Percentiles rank a stretch among this genome's conserved stretches.
phyloP scores from a whole-genome alignment of 2,329 filamentous ascomycete genomes.

The Xylariales sp. region DNA sequence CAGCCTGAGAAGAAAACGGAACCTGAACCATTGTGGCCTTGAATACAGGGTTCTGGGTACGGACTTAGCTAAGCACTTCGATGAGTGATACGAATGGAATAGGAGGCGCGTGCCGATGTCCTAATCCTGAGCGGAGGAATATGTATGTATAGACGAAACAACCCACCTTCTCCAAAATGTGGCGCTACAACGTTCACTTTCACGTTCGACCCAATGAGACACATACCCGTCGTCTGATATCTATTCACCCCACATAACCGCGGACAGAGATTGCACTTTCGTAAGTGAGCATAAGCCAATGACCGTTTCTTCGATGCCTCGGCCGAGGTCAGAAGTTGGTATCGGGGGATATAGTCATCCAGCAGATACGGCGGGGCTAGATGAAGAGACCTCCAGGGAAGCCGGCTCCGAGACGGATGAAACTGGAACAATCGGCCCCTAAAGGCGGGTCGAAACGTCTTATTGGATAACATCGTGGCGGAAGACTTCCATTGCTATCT shows the following conservation, averaged over 20 bases:
- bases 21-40: constrained; percentile 75
- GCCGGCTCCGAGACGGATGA: no score
- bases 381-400: constrained; percentile 42
- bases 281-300: constrained; percentile 67
- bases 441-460: no score
- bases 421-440: not conserved
- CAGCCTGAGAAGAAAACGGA: constrained; percentile 77
- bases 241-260: constrained; percentile 73
- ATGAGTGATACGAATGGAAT: not conserved
- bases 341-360: constrained; percentile 68
- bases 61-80: not conserved
- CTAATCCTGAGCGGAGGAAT: not conserved
- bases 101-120: not conserved
- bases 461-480: constrained; percentile 3
- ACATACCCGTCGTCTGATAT: constrained; percentile 73
- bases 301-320: constrained; percentile 72
- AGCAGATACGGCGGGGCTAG: constrained; percentile 65
- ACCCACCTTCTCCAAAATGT: constrained; percentile 71
- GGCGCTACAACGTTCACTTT: constrained; percentile 83
- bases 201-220: constrained; percentile 69
- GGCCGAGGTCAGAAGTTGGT: constrained; percentile 61
- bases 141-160: not conserved
- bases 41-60: constrained; percentile 67
- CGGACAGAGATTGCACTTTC: constrained; percentile 78
- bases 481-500: not conserved